Conservation (phyloP, 768 basidiomycete species). For the Termitomyces sp. region DNA sequence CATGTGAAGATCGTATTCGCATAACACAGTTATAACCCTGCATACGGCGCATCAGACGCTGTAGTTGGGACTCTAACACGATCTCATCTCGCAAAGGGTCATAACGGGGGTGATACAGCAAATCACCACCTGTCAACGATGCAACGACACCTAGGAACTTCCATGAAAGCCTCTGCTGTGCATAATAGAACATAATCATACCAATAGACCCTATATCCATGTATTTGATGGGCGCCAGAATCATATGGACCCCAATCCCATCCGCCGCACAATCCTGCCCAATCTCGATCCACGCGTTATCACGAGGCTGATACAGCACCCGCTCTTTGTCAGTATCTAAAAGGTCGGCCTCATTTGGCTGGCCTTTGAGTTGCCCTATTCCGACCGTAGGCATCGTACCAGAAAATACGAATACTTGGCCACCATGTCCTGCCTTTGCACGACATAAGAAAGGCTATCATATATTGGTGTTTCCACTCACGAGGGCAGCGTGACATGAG, state of each 20-base stretch:
- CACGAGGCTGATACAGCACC: conserved; percentile 74
- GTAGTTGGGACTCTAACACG: conserved; percentile 72
- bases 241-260: conserved; percentile 88
- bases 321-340: conserved; percentile 88
- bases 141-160: conserved; percentile 53
- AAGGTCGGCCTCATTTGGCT: conserved; percentile 57
- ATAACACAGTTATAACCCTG: conserved; percentile 80
- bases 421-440: conserved; percentile 61
- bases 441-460: neutral
- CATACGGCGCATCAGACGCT: conserved; percentile 61
- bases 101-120: conserved; percentile 93
- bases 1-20: conserved; percentile 81
- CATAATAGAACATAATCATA: conserved; percentile 22
- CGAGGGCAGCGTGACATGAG: conserved; percentile 69
- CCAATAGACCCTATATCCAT: conserved; percentile 89
- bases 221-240: conserved; percentile 74
- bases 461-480: conserved; percentile 27
- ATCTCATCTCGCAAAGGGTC: conserved; percentile 61
- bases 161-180: neutral
- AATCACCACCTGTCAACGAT: conserved; percentile 80
- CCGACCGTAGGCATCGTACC: conserved; percentile 69
- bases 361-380: conserved; percentile 59
- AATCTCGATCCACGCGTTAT: conserved; percentile 73
- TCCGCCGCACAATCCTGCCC: conserved; percentile 87
- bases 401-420: conserved; percentile 74